Evolutionary conservation across 2,329 filamentous ascomycete genomes (phyloP).

Genomic region (Pseudomassariella vexata): DNA sequence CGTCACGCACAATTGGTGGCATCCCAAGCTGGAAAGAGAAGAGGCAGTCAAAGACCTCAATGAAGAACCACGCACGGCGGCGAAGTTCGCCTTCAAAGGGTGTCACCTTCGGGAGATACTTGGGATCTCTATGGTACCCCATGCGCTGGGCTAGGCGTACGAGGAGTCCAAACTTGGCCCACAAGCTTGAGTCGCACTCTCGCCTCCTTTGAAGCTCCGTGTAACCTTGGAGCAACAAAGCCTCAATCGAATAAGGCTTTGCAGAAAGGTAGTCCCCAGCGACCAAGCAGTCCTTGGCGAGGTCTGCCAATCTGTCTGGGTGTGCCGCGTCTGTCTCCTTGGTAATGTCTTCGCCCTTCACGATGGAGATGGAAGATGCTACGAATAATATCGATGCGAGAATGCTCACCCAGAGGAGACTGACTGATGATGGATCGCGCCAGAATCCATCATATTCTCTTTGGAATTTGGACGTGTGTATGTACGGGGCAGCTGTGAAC

Average conservation of each 20-base stretch:
- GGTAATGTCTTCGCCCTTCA: slow-evolving; percentile 19
- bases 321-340: slow-evolving; percentile 18
- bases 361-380: slow-evolving; percentile 29
- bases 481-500: slow-evolving; percentile 26
- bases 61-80: slow-evolving; percentile 41
- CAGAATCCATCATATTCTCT: slow-evolving; percentile 43
- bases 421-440: slow-evolving; percentile 30
- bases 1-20: slow-evolving; percentile 42
- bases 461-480: slow-evolving; percentile 36
- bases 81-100: slow-evolving; percentile 48
- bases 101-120: slow-evolving; percentile 33
- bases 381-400: slow-evolving; percentile 41
- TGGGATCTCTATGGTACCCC: slow-evolving; percentile 46
- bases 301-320: slow-evolving; percentile 25
- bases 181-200: slow-evolving; percentile 37
- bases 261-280: slow-evolving; percentile 41
- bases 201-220: slow-evolving; percentile 33
- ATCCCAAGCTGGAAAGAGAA: slow-evolving; percentile 48
- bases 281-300: slow-evolving; percentile 40
- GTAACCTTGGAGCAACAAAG: slow-evolving; percentile 39
- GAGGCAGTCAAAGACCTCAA: slow-evolving; percentile 40
- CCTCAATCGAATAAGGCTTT: slow-evolving; percentile 41
- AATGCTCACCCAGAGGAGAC: slow-evolving; percentile 44
- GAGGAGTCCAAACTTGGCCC: slow-evolving; percentile 40
- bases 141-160: slow-evolving; percentile 44